Base-by-base conservation (phyloP, 2,329 filamentous ascomycete species). In the Botrytis fabae region DNA sequence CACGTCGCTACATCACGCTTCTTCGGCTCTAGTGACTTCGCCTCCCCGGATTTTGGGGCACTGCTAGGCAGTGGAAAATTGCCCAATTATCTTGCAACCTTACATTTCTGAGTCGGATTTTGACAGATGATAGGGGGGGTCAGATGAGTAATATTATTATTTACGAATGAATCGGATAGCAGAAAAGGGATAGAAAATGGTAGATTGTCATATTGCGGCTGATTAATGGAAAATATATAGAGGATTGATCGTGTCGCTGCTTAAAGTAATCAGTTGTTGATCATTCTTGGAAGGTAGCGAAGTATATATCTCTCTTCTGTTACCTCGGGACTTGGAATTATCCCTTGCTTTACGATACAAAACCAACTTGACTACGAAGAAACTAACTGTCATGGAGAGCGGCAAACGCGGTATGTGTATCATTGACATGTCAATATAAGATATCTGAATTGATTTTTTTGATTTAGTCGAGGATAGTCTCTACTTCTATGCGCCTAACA, bases 401-500 rank as follows among this genome's bases (percentile, higher is more conserved):
- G 73, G 75, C n/a, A 72, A 70, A 57, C 66, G 46, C 51, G 65
- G 73, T 74, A 62, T 59, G 65, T 65, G 25, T 20, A n/a, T 8
- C 42, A 32, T 59, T 16, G 46, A 25, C 1, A 48, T 46, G 3
- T 4, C 4, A n/a, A 40, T 10, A 10, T 2, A 8, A 32, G 28
- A 28, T 57, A 32, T 42, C 35, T 14, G 20, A 38, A 35, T 14
- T 18, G 22, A 54, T 8, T 20, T 25, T 42, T 46, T 9, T 18
- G 14, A 66, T 42, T 2, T 46, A 80, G 80, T 80, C 28, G 74
- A 77, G 6, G 78, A 79, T 10, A 85, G 83, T 73, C 77, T 84
- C 35, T 85, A 80, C 72, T 79, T 85, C 76, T 89, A 89, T 74
- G 84, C 84, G 20, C 88, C 88, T 0, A 88, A 86, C 78, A 87